These are phyloP conservation scores for Wickerhamiella azymoides DNA, from an alignment of 805 yeast genomes.

Conservation along the genomic window DNA sequence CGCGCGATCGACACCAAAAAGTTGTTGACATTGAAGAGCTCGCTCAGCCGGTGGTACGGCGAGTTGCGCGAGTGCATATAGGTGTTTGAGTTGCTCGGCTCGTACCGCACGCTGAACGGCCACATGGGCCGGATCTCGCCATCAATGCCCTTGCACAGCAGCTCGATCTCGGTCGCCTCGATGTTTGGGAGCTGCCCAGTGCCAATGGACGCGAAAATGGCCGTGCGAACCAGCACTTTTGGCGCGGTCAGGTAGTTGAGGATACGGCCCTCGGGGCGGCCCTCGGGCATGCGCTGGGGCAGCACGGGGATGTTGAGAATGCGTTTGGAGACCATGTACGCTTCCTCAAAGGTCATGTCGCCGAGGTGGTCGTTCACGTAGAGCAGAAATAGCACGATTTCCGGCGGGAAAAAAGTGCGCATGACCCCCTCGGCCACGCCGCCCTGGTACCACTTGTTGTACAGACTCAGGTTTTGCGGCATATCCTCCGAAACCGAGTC, in stretches of 20 bases:
- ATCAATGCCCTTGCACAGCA: slow-evolving; percentile 43
- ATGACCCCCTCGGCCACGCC: slow-evolving; percentile 62
- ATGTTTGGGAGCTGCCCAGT: slow-evolving; percentile 36
- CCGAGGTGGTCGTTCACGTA: slow-evolving; percentile 67
- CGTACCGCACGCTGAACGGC: slow-evolving; percentile 17
- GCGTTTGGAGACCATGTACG: slow-evolving; percentile 63
- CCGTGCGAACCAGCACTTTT: slow-evolving; percentile 70
- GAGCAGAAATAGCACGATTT: slow-evolving; percentile 61
- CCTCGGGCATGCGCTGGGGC: slow-evolving; percentile 46
- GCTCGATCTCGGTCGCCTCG: slow-evolving; percentile 38
- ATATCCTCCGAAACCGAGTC: slow-evolving; percentile 17
- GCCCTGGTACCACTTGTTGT: slow-evolving; percentile 16
- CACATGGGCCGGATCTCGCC: slow-evolving; percentile 29
- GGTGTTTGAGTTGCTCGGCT: slow-evolving; percentile 31
- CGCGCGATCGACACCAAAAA: slow-evolving; percentile 83
- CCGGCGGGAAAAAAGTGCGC: slow-evolving; percentile 74
- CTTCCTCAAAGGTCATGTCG: slow-evolving; percentile 85
- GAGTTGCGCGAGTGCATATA: slow-evolving; percentile 33
- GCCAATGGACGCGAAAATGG: slow-evolving; percentile 59
- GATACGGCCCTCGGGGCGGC: slow-evolving; percentile 22
- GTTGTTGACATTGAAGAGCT: slow-evolving; percentile 87
- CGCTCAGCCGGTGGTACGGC: slow-evolving; percentile 81
- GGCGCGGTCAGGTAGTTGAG: slow-evolving; percentile 82
- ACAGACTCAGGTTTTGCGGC: slow-evolving; percentile 14
- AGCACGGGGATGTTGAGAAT: slow-evolving; percentile 75